Conservation (phyloP, 1,284 basidiomycete species). For the Amanita bisporigera region DNA sequence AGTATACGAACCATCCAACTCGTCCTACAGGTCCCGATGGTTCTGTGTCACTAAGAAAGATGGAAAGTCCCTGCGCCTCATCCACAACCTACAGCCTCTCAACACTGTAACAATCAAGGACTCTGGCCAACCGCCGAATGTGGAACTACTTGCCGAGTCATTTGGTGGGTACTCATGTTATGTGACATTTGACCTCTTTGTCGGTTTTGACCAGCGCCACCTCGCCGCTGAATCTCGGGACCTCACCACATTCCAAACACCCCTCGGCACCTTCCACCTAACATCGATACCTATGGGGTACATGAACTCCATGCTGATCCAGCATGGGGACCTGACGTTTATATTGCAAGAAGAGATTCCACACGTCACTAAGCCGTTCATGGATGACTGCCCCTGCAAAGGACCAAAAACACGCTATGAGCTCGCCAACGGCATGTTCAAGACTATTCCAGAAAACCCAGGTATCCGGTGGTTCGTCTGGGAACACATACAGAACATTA, state of each 20-base stretch:
- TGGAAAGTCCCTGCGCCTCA: constrained; percentile 30
- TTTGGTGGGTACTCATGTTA: constrained; percentile 40
- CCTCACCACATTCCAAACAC: too few relatives aligned
- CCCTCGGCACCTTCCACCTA: too few relatives aligned
- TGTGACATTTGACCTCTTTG: constrained; percentile 40
- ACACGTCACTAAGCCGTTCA: constrained; percentile 8
- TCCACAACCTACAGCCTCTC: constrained; percentile 42
- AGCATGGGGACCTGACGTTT: too few relatives aligned
- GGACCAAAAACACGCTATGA: neutral
- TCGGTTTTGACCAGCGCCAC: constrained; percentile 36
- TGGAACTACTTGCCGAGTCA: constrained; percentile 38
- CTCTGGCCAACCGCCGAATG: constrained; percentile 38
- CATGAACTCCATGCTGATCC: too few relatives aligned
- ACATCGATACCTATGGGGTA: too few relatives aligned
- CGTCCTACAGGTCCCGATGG: constrained; percentile 46
- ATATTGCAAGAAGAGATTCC: constrained; percentile 6
- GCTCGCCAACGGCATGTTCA: neutral
- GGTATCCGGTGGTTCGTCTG: neutral
- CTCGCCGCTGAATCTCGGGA: too few relatives aligned
- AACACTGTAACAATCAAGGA: constrained; percentile 44
- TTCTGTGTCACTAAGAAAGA: constrained; percentile 47
- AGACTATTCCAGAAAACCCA: neutral
- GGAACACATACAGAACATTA: too few relatives aligned
- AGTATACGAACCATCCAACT: constrained; percentile 31
- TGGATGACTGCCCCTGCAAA: neutral